Evolutionary conservation across 2,329 filamentous ascomycete species (phyloP).

Genomic region (Diatrype stigma): DNA sequence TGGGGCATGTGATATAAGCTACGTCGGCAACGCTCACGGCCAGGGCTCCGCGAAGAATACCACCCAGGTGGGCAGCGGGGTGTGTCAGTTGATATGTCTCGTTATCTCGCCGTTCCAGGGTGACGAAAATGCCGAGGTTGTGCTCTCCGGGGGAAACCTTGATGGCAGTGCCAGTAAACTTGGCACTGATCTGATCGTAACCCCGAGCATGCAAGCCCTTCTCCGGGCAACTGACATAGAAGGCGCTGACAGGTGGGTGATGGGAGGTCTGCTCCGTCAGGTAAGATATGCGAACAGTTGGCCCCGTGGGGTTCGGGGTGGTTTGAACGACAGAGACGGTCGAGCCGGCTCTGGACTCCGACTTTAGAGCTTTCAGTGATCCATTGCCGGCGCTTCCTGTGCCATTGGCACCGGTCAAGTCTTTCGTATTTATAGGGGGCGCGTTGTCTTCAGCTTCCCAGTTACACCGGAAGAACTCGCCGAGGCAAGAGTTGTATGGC

Average conservation of each 20-base stretch:
- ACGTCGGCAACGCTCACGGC: conserved; percentile 87
- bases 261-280: conserved; percentile 97
- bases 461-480: conserved; percentile 97
- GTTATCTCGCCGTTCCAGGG: conserved; percentile 69
- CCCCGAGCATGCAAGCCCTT: conserved; percentile 83
- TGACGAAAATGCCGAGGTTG: conserved; percentile 95
- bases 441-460: conserved; percentile 86
- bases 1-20: conserved; percentile 84
- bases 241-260: conserved; percentile 94
- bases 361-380: conserved; percentile 41
- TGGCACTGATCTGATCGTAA: conserved; percentile 94
- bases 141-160: conserved; percentile 88
- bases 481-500: conserved; percentile 94
- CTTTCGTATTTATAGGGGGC: conserved; percentile 56
- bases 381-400: conserved; percentile 39
- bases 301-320: conserved; percentile 37
- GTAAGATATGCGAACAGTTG: conserved; percentile 77
- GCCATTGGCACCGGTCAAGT: conserved; percentile 31
- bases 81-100: conserved; percentile 96
- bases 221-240: conserved; percentile 87
- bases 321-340: conserved; percentile 49
- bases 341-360: conserved; percentile 41
- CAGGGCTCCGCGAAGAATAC: conserved; percentile 79
- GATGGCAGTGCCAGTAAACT: conserved; percentile 94
- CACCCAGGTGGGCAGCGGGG: conserved; percentile 87